Base-by-base conservation (phyloP, 164 flowering plant genomes). In the Annona cherimola region DNA sequence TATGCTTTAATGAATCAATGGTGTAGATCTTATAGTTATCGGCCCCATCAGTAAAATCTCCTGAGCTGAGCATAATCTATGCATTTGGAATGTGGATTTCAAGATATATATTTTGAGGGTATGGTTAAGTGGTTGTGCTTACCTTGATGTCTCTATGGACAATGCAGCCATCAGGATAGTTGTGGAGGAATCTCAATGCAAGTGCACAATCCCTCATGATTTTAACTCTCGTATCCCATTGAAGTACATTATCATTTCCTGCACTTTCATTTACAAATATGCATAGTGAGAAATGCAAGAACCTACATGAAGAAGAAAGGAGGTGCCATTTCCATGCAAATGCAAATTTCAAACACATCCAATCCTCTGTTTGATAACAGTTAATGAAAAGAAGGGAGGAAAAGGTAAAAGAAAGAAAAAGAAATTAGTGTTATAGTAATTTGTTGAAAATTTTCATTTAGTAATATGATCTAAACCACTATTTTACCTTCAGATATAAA, bases 141-240 rank as follows among this genome's bases (percentile, higher is more conserved):
- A 84, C 90, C 89, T 90, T 90, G 62, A 90, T 85, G 74, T 90
- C 93, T 85, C 92, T 81, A 45, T 90, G 92, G 55, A 90, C 90
- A 67, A 86, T 85, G 85, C 86, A 83, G 1, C 93, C 93, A 73
- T 87, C 91, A 0, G 84, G 76, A 44, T 81, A 74, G 42, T 71
- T 76, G 74, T 90, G 96, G 60, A 88, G 91, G 80, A 80, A 88
- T 66, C 84, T 83, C 59, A 90, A 76, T 50, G 86, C 96, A 72
- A 77, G 71, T 1, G 96, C 90, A 69, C 91, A 88, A 4, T 88
- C 84, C 76, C 90, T 84, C 66, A 90, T 72, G 69, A 88, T 88
- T 73, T 77, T 83, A 1, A 86, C 88, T 74, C 96, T 86, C 69
- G n/a, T 72, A 1, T 79, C 87, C 96, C 93, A 90, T 11, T 83